A percentile compares a stretch with the other conserved stretches of the same genome.
These are phyloP conservation scores for Triticum monococcum DNA, from an alignment of 176 grass and related monocot genomes.

Conservation along the genomic window DNA sequence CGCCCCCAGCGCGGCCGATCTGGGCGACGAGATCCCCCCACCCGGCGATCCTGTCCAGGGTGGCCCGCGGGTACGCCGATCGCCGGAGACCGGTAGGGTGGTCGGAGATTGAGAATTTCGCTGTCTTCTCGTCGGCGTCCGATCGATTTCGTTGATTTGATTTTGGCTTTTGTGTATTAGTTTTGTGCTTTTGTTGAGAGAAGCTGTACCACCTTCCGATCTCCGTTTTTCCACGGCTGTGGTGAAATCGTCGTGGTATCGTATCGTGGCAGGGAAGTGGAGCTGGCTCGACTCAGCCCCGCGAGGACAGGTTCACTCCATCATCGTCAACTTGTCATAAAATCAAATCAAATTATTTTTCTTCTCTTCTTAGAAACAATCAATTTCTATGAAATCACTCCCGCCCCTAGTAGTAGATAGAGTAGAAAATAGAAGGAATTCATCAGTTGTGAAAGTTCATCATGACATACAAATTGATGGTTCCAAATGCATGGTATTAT, in stretches of 20 bases:
- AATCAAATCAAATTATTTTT: background rate
- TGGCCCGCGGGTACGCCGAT: background rate
- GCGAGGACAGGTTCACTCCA: background rate
- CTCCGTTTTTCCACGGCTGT: conserved; percentile 1
- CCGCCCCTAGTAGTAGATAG: background rate
- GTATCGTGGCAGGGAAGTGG: background rate
- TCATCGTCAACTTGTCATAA: background rate
- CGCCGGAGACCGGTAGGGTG: conserved; percentile 12
- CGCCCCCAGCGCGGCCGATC: conserved; percentile 96
- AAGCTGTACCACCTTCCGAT: conserved; percentile 8
- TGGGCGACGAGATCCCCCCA: conserved; percentile 45
- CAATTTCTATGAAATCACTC: background rate
- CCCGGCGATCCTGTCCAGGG: conserved; percentile 1
- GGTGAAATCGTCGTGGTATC: background rate
- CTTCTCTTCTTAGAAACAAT: background rate
- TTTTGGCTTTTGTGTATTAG: conserved; percentile 13
- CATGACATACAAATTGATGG: background rate
- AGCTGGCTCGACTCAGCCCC: background rate
- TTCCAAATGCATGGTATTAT: background rate
- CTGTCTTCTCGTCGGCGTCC: background rate
- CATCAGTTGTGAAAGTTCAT: background rate
- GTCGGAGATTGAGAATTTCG: conserved; percentile 16
- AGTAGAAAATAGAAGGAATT: background rate
- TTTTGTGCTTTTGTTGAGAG: conserved; percentile 19
- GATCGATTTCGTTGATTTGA: conserved; percentile 16